phyloP scores from a whole-genome alignment of 352 stramenopile genomes.

The Globisporangium yorkense region DNA sequence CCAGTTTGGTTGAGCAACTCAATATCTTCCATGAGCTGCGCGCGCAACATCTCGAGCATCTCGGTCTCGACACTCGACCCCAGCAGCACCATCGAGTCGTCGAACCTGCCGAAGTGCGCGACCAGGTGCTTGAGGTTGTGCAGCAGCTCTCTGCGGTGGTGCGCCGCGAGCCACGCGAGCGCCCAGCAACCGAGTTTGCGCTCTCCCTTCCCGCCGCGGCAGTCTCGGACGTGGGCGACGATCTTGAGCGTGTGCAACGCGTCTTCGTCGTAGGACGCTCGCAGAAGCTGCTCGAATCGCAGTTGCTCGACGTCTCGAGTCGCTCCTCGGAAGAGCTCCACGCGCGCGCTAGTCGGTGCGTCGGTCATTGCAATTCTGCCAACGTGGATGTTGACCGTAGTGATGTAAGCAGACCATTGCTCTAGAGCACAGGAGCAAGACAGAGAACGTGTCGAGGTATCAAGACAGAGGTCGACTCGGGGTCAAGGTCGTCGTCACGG shows the following conservation, averaged over 20 bases:
- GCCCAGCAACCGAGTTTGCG: slow-evolving; percentile 24
- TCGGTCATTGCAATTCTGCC: neutral
- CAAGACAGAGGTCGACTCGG: too few relatives aligned
- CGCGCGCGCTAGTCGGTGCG: neutral
- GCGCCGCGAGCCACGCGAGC: slow-evolving; percentile 25
- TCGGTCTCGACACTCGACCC: slow-evolving; percentile 24
- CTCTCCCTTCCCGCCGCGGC: slow-evolving; percentile 41
- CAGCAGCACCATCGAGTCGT: slow-evolving; percentile 36
- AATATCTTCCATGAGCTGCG: slow-evolving; percentile 29
- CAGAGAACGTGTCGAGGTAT: neutral
- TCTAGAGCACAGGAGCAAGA: neutral
- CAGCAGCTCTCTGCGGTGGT: slow-evolving; percentile 22
- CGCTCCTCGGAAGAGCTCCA: slow-evolving; percentile 20
- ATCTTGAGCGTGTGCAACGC: slow-evolving; percentile 49
- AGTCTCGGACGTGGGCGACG: slow-evolving; percentile 41
- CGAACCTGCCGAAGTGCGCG: slow-evolving; percentile 36
- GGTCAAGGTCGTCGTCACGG: too few relatives aligned
- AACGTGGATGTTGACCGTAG: neutral
- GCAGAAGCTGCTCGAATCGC: slow-evolving; percentile 21
- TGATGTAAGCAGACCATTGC: neutral
- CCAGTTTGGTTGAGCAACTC: slow-evolving; percentile 2
- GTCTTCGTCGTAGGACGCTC: slow-evolving; percentile 33
- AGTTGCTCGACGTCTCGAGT: slow-evolving; percentile 19
- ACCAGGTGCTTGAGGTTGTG: slow-evolving; percentile 45
- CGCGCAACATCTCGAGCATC: slow-evolving; percentile 25